A percentile compares a stretch with the other conserved stretches of the same genome.
These are phyloP conservation scores for Apiospora arundinis DNA, from an alignment of 2,329 filamentous ascomycete genomes.

Conservation along the genomic window DNA sequence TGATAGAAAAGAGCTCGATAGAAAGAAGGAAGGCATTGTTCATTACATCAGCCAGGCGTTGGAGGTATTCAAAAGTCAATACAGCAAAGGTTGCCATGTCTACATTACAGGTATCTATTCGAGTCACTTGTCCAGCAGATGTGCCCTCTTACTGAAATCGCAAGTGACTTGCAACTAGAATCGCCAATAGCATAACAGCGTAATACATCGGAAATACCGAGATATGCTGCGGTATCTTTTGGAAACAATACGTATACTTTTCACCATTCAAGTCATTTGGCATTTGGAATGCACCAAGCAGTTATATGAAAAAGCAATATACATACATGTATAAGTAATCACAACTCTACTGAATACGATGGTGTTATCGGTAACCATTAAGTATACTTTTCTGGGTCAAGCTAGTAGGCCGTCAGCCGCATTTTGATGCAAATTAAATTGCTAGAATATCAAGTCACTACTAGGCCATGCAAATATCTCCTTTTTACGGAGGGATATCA, in stretches of 20 bases:
- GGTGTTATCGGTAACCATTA: not conserved
- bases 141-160: not conserved
- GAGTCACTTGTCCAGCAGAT: not conserved
- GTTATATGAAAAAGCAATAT: not conserved
- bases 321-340: not conserved
- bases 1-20: slow-evolving; percentile 3
- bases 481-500: not conserved
- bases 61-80: slow-evolving; percentile 6
- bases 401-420: not conserved
- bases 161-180: not conserved
- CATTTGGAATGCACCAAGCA: not conserved
- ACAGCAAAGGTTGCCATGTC: not conserved
- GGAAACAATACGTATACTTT: not conserved
- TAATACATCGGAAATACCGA: too few species aligned
- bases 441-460: not conserved
- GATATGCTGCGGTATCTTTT: not conserved
- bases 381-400: not conserved
- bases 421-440: not conserved
- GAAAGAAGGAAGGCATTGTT: slow-evolving; percentile 1
- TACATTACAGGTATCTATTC: not conserved
- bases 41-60: slow-evolving; percentile 25
- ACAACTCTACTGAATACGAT: not conserved
- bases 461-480: not conserved
- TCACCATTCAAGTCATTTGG: not conserved
- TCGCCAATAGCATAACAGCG: not conserved